Base-by-base conservation (phyloP, 257 asterid species). In the Coffea canephora region DNA sequence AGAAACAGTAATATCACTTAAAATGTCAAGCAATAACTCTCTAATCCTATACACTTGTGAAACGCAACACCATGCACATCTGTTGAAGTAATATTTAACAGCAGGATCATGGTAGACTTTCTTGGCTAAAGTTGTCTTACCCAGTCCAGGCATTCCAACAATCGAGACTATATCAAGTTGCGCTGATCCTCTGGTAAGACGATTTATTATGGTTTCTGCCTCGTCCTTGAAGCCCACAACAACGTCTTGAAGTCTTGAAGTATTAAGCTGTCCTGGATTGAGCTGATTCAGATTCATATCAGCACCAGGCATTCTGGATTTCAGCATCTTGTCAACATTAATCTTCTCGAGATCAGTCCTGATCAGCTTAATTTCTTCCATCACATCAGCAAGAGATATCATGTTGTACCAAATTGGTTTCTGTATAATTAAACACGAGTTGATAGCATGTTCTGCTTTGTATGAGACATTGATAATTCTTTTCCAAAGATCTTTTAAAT, bases 111-210 rank as follows among this genome's bases (percentile, higher is more conserved):
- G 69, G 43, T 48, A 87, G 12, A 76, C 48, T 46, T 65, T 70
- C 50, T 64, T 82, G 57, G 85, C 83, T 1, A 87, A 52, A 52
- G 88, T 87, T 27, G 88, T 87, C 85, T 87, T 87, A 8, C 83
- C 83, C 0, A 62, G 3, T 14, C 83, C 80, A 18, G 65, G 50
- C 85, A 82, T 82, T 21, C 85, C 77, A 7, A 68, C 61, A 55
- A 82, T 74, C 7, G 77, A 39, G 6, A 82, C 61, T 0, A 59
- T 76, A 16, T 75, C 83, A 6, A 21, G 80, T 1, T 18, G 49
- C 4, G 4, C 16, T 4, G 82, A 23, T 55, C 82, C 80, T 5
- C 71, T 55, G 0, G 46, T 49, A 16, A 82, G 72, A 34, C 36
- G 5, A 2, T 36, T 49, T 4, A 54, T 34, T 23, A 81, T 46